Base-by-base conservation (phyloP, 768 basidiomycete species). In the Tylopilus cervinicoccineus region DNA sequence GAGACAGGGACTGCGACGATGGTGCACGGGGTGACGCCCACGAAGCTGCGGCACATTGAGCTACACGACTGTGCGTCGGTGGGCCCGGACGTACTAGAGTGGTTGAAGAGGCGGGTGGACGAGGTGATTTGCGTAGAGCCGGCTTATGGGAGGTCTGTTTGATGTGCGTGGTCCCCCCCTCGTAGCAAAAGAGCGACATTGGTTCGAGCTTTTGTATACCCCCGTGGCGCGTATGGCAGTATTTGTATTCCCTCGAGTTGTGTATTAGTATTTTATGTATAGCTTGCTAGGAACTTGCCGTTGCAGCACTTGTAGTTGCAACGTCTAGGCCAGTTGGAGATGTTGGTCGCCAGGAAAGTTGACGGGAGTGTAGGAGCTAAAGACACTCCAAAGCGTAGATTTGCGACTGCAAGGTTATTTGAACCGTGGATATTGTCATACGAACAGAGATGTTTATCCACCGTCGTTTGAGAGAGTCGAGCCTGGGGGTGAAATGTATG, bases 1-100 rank as follows among this genome's bases (percentile, higher is more conserved):
- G 74, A 72, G 42, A 62, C 61, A 11, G 60, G 66, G 38, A 66
- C 61, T 22, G 62, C 58, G 12, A 45, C 58, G 48, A 65, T 70
- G 29, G 72, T 72, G 38, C 71, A 69, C 23, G 77, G 76, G 0
- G 76, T 75, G n/a, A 67, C 71, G 9, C 83, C 83, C 0, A 68
- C 68, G 52, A 74, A 77, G 58, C 63, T 89, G 54, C 73, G 71
- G 56, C 68, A 70, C 43, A 59, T 90, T 29, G 86, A 88, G 66
- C 53, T 88, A 71, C 59, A 79, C 56, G 84, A 87, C 48, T 88
- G 86, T 65, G 72, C 78, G 36, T 74, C 70, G 50, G 65, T 87
- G 12, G 85, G 84, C 1, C 74, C 76, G 63, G 86, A 89, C 59
- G 83, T 89, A 39, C 66, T 86, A 54, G 70, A 72, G 58, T 88